Evolutionary conservation across 192 early-diverging fungal genomes (phyloP).

Genomic region (Coemansia sp.): DNA sequence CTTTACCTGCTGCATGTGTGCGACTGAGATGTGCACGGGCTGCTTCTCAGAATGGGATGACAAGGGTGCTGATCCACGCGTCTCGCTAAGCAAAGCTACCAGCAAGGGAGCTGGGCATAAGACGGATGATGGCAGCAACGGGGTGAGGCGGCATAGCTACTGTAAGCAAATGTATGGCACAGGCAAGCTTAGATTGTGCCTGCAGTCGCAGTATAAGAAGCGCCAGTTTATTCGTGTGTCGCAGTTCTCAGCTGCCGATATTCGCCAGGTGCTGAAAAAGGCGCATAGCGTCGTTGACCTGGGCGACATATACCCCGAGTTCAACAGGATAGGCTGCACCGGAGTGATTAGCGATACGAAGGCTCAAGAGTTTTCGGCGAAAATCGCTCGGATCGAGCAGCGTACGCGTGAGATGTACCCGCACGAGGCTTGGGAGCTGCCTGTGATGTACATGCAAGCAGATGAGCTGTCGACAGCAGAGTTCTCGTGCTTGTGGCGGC

Average conservation of each 20-base stretch:
- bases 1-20: slow-evolving; percentile 46
- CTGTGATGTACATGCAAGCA: slow-evolving; percentile 17
- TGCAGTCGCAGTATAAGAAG: slow-evolving; percentile 2
- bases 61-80: not conserved
- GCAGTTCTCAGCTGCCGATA: slow-evolving; percentile 9
- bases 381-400: slow-evolving; percentile 12
- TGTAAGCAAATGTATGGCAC: not conserved
- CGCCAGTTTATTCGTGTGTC: slow-evolving; percentile 38
- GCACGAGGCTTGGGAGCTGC: slow-evolving; percentile 34
- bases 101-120: no score
- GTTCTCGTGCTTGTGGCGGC: slow-evolving; percentile 43
- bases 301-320: not conserved
- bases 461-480: slow-evolving; percentile 32
- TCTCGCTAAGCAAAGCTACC: not conserved
- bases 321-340: slow-evolving; percentile 14
- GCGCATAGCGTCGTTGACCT: not conserved
- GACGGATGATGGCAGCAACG: not conserved
- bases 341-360: not conserved
- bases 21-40: slow-evolving; percentile 44
- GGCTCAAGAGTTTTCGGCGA: slow-evolving; percentile 8
- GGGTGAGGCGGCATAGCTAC: not conserved
- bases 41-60: slow-evolving; percentile 49
- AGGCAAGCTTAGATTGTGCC: not conserved
- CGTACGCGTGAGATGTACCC: slow-evolving; percentile 44
- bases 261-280: not conserved